Evolutionary conservation across 768 basidiomycete species (phyloP), one percentile per base, ranked within the genome.

Genomic region (Leucocoprinus leucothites): DNA sequence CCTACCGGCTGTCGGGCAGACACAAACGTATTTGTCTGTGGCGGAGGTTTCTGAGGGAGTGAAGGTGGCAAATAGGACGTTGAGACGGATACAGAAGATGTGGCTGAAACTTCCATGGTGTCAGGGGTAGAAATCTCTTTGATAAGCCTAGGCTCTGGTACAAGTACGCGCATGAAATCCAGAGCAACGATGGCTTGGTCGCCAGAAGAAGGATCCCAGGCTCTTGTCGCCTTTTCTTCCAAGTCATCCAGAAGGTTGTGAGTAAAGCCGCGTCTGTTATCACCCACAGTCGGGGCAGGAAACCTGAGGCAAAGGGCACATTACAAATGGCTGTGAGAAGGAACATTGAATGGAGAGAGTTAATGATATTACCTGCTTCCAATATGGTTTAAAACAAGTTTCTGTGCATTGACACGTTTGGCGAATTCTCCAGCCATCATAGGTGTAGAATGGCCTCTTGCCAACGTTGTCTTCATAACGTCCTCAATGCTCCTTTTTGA

Each of bases 341-440:
- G 41, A 24, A 60, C 26, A n/a, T 48, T 14, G 18, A 48, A n/a
- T 25, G 22, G 13, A 31, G 34, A 19, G 35, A 36, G 18, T 22
- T 44, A 38, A 14, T 66, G 2, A 24, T 34, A 76, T 57, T 57
- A 90, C 87, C 85, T 77, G 51, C 75, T 72, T 57, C 89, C 83
- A 28, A 94, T 84, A 65, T 94, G 92, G 65, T 94, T 94, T 46
- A 94, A 65, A 19, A 88, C 79, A 6, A 94, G 70, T 43, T 74
- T 71, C 63, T 80, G 68, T 19, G 91, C 88, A 1, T 77, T 74
- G 48, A 87, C 74, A 2, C 60, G 64, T 54, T 76, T 82, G 4
- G 91, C 90, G 63, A 93, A 92, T 14, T 65, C 71, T 7, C 91
- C 92, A 1, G 91, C 93, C 81, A 87, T 88, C 31, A 71, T 74